Evolutionary conservation across 1,139 yeast species (phyloP).

Genomic region (Protomyces lactucae-debilis): DNA sequence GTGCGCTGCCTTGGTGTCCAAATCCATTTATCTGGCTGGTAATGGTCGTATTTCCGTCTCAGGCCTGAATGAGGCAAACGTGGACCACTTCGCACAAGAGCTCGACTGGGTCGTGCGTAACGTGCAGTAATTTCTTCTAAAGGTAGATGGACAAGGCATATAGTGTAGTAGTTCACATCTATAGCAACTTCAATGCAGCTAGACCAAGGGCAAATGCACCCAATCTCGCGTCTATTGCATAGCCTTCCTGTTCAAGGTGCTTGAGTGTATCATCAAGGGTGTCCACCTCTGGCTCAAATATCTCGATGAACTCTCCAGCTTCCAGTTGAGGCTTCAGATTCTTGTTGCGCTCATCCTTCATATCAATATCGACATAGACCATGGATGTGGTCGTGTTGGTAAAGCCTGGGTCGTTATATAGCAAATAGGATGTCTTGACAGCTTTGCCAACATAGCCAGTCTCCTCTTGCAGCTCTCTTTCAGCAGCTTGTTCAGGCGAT

Average conservation of each 20-base stretch:
- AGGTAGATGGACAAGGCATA: background rate
- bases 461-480: constrained; percentile 82
- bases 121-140: background rate
- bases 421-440: constrained; percentile 49
- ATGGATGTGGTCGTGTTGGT: constrained; percentile 82
- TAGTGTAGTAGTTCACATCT: background rate
- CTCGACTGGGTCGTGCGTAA: constrained; percentile 40
- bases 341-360: constrained; percentile 56
- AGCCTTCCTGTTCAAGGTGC: constrained; percentile 25
- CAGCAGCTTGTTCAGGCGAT: constrained; percentile 69
- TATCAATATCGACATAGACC: constrained; percentile 74
- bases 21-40: constrained; percentile 75
- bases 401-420: constrained; percentile 84
- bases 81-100: constrained; percentile 74
- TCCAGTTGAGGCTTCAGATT: constrained; percentile 72
- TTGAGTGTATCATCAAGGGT: constrained; percentile 19
- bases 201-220: constrained; percentile 27
- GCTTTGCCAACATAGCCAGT: constrained; percentile 80
- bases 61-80: constrained; percentile 75
- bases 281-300: constrained; percentile 19
- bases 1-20: constrained; percentile 61
- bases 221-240: constrained; percentile 26
- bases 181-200: constrained; percentile 4
- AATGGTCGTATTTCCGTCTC: constrained; percentile 93
- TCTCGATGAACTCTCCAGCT: constrained; percentile 48